Evolutionary conservation across 31 red algal species (phyloP).

Genomic region (Porphyra umbilicalis): DNA sequence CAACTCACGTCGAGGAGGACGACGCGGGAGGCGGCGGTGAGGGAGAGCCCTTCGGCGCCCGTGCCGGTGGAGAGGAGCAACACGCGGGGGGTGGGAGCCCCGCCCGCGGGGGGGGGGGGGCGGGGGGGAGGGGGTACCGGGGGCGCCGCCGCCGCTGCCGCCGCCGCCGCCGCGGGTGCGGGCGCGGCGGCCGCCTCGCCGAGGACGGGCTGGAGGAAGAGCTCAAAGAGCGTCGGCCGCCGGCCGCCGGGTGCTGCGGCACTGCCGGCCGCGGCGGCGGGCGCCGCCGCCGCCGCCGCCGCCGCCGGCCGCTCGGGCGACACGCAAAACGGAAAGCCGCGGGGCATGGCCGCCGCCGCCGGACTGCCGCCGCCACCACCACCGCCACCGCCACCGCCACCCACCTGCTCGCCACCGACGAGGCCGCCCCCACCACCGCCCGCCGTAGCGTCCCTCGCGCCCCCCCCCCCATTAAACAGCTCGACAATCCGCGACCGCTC

Average conservation of each 20-base stretch:
- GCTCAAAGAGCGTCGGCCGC: background rate
- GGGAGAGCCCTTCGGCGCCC: constrained; percentile 23
- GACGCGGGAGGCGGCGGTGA: constrained; percentile 27
- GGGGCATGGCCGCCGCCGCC: background rate
- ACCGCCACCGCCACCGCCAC: background rate
- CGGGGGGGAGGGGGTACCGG: background rate
- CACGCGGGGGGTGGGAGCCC: constrained; percentile 1
- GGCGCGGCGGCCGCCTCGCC: too few species aligned
- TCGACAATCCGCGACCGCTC: background rate
- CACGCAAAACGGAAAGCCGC: background rate
- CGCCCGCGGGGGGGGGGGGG: background rate
- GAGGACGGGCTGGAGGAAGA: background rate
- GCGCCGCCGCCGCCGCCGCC: background rate
- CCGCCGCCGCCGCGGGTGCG: background rate
- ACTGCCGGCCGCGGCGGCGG: background rate
- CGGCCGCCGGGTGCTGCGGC: background rate
- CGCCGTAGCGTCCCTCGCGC: background rate
- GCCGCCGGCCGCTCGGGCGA: background rate
- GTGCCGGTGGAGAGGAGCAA: constrained; percentile 30
- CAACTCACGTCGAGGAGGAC: constrained; percentile 16
- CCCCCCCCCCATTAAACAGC: background rate
- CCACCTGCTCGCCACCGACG: background rate
- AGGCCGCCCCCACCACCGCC: background rate
- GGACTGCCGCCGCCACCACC: background rate
- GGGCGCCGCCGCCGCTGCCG: background rate